Base-by-base conservation (phyloP, 148 eudicot genomes). In the Pouteria glomerata region DNA sequence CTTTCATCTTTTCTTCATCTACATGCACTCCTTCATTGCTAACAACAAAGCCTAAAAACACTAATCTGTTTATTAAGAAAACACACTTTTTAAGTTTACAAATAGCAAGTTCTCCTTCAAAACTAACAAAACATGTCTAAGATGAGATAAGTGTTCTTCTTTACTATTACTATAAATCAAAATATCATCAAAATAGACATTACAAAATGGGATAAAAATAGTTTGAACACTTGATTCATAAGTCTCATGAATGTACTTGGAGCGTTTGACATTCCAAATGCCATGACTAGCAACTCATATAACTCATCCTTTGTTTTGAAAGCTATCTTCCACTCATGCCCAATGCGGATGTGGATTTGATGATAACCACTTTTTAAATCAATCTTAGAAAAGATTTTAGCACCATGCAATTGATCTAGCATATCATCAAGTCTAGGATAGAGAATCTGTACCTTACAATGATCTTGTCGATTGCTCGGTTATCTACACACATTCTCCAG, bases 301-400 rank as follows among this genome's bases (percentile, higher is more conserved):
- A 63, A n/a, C 2, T 29, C 64, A 29, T 60, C 2, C 39, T 31
- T 29, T 1, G 19, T 60, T 1, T 60, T 60, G 39, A 60, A 29
- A 27, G 64, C 4, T 29, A 51, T 63, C 47, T 63, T 63, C 47
- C 68, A 63, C 47, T 63, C 51, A 1, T 63, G 10, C 8, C 30
- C 51, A 1, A 13, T 27, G 12, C n/a, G 18, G 19, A 63, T 63
- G 5, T n/a, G 29, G 27, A 65, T 65, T 1, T 65, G 16, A 27
- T 65, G 33, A 21, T 65, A 65, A 4, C 52, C 52, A 44, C 31
- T 64, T 8, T 64, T 64, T 31, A 64, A 44, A n/a, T n/a, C n/a
- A n/a, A 63, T 63, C 26, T 63, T 34, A 1, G 13, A 35, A 12
- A 63, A 18, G 8, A 63, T 15, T 11, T 23, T 14, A 4, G 4